Evolutionary conservation across 148 eudicot genomes (phyloP).

Genomic region (Dysphania ambrosioides): DNA sequence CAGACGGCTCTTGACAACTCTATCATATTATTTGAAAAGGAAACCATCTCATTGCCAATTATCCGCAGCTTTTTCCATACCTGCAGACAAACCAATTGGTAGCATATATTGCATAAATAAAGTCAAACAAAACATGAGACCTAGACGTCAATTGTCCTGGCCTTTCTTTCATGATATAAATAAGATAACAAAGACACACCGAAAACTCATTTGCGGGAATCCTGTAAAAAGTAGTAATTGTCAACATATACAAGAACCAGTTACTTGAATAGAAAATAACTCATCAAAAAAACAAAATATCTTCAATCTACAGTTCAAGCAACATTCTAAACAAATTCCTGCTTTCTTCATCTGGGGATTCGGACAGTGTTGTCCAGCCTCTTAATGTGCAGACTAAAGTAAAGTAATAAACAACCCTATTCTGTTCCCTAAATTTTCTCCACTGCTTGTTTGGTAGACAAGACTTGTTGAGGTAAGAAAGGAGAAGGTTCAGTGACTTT

Average conservation of each 20-base stretch:
- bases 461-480: too few relatives aligned
- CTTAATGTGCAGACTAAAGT: background rate
- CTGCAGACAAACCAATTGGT: conserved; percentile 31
- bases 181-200: background rate
- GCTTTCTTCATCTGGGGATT: background rate
- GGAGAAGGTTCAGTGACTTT: background rate
- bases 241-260: background rate
- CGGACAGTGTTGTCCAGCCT: background rate
- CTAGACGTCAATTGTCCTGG: background rate
- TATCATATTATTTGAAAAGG: conserved; percentile 64
- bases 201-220: background rate
- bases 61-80: conserved; percentile 65
- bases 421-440: background rate
- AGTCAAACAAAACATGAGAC: background rate
- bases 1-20: conserved; percentile 50
- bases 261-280: background rate
- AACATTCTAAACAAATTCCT: background rate
- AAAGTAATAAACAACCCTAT: background rate
- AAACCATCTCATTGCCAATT: conserved; percentile 64
- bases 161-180: background rate
- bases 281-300: background rate
- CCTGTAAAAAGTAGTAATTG: background rate
- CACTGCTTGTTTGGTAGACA: background rate
- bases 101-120: background rate
- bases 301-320: background rate